Base-by-base conservation (phyloP, 1,284 basidiomycete genomes). In the Rhodotorula mucilaginosa region DNA sequence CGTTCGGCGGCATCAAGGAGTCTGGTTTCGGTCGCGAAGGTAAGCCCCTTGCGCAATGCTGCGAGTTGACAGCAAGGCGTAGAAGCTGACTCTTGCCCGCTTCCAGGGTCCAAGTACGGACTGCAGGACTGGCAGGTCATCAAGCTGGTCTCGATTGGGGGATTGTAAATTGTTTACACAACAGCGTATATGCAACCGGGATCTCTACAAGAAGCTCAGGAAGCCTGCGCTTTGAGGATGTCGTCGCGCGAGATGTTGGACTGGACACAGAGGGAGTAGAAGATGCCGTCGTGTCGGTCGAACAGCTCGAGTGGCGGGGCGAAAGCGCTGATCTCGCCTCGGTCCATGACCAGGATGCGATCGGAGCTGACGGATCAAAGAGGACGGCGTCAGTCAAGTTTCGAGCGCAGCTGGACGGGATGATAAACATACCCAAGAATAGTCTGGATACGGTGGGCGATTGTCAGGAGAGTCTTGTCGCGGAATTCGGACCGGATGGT, bases 1-100 rank as follows among this genome's bases (percentile, higher is more conserved):
- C 93, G 34, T 99, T 99, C 79, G 97, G 97, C 56, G 97, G 97
- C 21, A 83, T 95, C 61, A 93, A 93, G 82, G 88, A 93, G 83
- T 90, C 89, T 78, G 92, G 93, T 1, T 81, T 93, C 70, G 84
- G 84, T 12, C 80, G 82, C 65, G 82, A 83, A 68, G 83, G 83
- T 13, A 78, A 51, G 23, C 39, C 67, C 51, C 39, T 59, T 5
- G 2, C 12, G 54, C 46, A 23, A 0, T 12, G 15, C 52, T 6
- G 6, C 47, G n/a, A 31, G 34, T 58, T 12, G 21, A 16, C 29
- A n/a, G n/a, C 12, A 8, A 7, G 16, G 2, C 29, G 8, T 10
- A 44, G 39, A 2, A 6, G 44, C 19, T 51, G 10, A 3, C n/a
- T 19, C 23, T 10, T 67, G 73, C 47, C 81, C 90, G 31, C 84